These are phyloP conservation scores for Croton laevigatus DNA, from an alignment of 441 rosid species.

Conservation along the genomic window DNA sequence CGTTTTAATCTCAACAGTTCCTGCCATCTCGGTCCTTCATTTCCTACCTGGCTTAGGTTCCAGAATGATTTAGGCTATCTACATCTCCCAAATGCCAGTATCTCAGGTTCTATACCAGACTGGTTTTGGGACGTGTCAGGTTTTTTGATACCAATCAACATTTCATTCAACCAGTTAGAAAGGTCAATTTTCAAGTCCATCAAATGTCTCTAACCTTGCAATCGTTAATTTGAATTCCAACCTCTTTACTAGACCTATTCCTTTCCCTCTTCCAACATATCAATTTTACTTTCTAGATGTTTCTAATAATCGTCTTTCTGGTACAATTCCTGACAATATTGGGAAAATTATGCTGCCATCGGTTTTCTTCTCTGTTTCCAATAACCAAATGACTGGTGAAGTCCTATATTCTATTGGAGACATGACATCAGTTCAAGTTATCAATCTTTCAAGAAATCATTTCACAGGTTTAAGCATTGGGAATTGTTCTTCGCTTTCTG, in stretches of 20 bases:
- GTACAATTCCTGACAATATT: conserved; percentile 32
- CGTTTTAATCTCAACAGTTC: too few relatives aligned
- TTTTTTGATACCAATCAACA: conserved; percentile 30
- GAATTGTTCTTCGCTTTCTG: conserved; percentile 33
- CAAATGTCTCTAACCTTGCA: not conserved
- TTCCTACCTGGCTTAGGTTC: conserved; percentile 39
- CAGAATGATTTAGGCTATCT: conserved; percentile 22
- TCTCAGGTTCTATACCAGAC: conserved; percentile 35
- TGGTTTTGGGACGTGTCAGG: conserved; percentile 49
- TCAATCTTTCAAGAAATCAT: conserved; percentile 41
- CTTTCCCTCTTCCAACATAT: conserved; percentile 30
- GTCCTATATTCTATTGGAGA: conserved; percentile 40
- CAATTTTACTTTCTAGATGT: conserved; percentile 33
- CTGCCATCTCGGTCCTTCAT: conserved; percentile 36
- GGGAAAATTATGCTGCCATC: conserved; percentile 30
- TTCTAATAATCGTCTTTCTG: conserved; percentile 39
- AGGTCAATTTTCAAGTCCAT: conserved; percentile 38
- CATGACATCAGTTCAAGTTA: conserved; percentile 29
- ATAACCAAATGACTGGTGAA: conserved; percentile 27
- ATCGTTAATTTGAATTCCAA: conserved; percentile 47
- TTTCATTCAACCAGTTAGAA: conserved; percentile 36
- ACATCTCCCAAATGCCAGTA: conserved; percentile 36
- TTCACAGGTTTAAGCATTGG: conserved; percentile 39
- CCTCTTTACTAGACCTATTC: conserved; percentile 37
- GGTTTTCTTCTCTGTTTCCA: conserved; percentile 41